A percentile compares a stretch with the other conserved stretches of the same genome.
These are phyloP conservation scores for Millerozyma miso DNA, from an alignment of 805 yeast genomes.

Conservation along the genomic window DNA sequence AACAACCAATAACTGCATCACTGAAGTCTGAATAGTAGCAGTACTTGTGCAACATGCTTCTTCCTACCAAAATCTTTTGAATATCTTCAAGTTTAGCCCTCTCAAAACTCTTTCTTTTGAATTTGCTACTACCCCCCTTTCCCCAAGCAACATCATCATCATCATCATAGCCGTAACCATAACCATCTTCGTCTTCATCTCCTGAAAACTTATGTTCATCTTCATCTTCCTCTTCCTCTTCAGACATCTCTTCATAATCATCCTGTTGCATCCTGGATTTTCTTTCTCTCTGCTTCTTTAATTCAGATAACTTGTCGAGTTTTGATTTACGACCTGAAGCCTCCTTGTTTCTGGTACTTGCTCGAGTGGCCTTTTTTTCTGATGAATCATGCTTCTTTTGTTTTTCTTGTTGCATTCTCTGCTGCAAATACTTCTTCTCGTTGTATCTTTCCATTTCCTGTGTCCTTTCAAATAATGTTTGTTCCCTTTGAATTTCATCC, in stretches of 20 bases:
- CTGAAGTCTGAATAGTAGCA: conserved; percentile 82
- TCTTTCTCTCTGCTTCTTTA: conserved; percentile 72
- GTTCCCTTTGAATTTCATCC: conserved; percentile 93
- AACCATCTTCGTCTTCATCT: conserved; percentile 37
- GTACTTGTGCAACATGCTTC: conserved; percentile 67
- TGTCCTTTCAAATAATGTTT: conserved; percentile 83
- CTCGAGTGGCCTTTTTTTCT: conserved; percentile 30
- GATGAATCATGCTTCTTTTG: conserved; percentile 35
- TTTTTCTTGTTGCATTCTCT: conserved; percentile 53
- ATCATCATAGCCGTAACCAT: conserved; percentile 18
- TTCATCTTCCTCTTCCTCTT: conserved; percentile 40
- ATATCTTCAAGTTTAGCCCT: conserved; percentile 59
- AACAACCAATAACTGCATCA: conserved; percentile 65
- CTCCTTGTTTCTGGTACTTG: conserved; percentile 29
- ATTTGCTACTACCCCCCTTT: conserved; percentile 17
- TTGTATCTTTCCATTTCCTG: conserved; percentile 87
- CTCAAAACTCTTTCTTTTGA: conserved; percentile 24
- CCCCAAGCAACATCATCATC: conserved; percentile 37
- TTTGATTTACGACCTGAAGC: conserved; percentile 34
- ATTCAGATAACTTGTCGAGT: conserved; percentile 60
- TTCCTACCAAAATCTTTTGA: conserved; percentile 71
- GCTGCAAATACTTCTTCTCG: conserved; percentile 78
- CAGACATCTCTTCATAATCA: conserved; percentile 34
- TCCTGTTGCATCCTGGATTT: conserved; percentile 41
- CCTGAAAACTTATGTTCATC: conserved; percentile 43